Base-by-base conservation (phyloP, 495 filamentous ascomycete species). In the Clavariopsis aquatica region DNA sequence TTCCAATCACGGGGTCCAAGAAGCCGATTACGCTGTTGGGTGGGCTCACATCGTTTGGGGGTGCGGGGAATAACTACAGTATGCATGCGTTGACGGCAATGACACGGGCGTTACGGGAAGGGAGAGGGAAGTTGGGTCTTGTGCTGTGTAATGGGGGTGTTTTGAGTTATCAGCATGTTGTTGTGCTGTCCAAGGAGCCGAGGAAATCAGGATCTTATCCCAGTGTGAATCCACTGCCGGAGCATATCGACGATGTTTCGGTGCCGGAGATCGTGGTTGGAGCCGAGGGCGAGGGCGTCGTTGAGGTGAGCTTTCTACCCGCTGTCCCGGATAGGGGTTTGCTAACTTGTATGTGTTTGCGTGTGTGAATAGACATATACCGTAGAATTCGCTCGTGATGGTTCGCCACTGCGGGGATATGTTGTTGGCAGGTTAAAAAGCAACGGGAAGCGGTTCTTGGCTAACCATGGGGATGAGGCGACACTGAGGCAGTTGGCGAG, bases 1-100 rank as follows among this genome's bases (percentile, higher is more conserved):
- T 85, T 7, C 74, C 80, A 5, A 76, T 79, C 13, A 66, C 62
- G 1, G 47, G 36, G 1, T 46, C 47, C 1, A 17, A 75, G 4
- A 80, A 78, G 63, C 81, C 38, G 12, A 10, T 84, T 8, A 84
- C 82, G 0, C 70, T 84, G 10, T 68, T 85, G 2, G 83, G 83
- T 1, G 83, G 83, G 0, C 65, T 85, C 17, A 85, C 83, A 43
- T 83, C 80, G 12, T 85, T 85, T 57, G 83, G 83, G 4, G 83
- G 83, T 0, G 82, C 83, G 22, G 83, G 83, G 0, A 85, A 85
- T 67, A 85, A 85, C 49, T 85, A 85, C 62, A 83, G 80, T 5
- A 82, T 84, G 79, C 83, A 85, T 75, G 83, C 82, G 70, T 46
- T 83, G 29, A 84, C 79, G 1, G 78, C 78, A 61, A 79, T 83